Base-by-base conservation (phyloP, 805 yeast genomes). In the Zygotorulaspora danielsina region DNA sequence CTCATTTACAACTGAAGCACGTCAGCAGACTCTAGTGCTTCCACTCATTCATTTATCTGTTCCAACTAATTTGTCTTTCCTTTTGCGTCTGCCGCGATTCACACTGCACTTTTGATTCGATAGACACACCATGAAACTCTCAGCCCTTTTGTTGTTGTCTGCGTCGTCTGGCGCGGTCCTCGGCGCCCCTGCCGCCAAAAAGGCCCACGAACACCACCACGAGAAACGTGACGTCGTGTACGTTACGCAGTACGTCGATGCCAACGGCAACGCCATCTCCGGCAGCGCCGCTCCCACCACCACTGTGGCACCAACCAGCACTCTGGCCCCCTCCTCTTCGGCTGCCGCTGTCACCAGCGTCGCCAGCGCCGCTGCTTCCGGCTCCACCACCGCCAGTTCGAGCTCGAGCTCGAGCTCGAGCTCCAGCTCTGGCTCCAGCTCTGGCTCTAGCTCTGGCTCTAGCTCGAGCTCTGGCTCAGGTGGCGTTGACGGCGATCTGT, bases 401-500 rank as follows among this genome's bases (percentile, higher is more conserved):
- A 32, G 67, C 30, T 44, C 71, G 19, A 15, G 53, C 16, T 19
- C 55, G 7, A 17, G 59, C 22, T 21, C 53, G 6, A 21, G 55
- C 10, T 15, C 47, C 5, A 10, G 9, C 7, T 21, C 24, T 8
- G 7, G 9, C 7, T 21, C 66, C 11, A 28, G 68, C 19, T 28
- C 66, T 16, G 41, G 68, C 15, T 31, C 61, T 17, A 34, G 48
- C 44, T 35, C 60, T 42, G 15, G 69, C 20, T 38, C 69, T 10
- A 45, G 65, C 34, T 36, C 68, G 20, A 43, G 69, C 22, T 51
- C 70, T 19, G 66, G 70, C 31, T 48, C 50, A 19, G 51, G 58
- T 38, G 55, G 61, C 29, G 53, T 59, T 42, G 44, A 57, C 17
- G 93, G 93, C 53, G 86, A 78, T 61, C 73, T 85, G 48, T 39